Evolutionary conservation across 805 yeast genomes (phyloP).

Genomic region (Yamadazyma sp.): DNA sequence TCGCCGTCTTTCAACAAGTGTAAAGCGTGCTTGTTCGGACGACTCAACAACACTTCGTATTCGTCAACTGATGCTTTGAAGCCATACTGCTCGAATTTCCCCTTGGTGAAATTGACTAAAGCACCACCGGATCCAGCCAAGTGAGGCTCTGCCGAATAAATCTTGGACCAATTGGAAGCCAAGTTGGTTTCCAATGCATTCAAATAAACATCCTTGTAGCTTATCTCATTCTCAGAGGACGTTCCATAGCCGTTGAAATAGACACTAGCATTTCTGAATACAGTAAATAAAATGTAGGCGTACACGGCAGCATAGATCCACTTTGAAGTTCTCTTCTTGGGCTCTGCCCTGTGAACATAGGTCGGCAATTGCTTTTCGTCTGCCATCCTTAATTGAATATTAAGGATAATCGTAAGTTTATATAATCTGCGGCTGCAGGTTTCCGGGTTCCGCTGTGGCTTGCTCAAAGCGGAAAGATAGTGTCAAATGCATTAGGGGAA

Average conservation of each 20-base stretch:
- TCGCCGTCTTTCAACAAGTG: conserved; percentile 31
- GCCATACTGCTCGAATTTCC: conserved; percentile 51
- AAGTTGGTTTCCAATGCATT: conserved; percentile 34
- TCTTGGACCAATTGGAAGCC: conserved; percentile 44
- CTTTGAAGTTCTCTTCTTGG: not conserved
- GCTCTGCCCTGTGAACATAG: not conserved
- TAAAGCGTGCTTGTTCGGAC: conserved; percentile 48
- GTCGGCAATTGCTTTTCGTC: conserved; percentile 3
- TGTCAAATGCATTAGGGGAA: no score
- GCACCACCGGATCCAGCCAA: conserved; percentile 47
- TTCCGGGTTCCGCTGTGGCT: no score
- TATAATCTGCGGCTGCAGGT: no score
- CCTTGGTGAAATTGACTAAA: conserved; percentile 49
- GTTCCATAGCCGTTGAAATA: not conserved
- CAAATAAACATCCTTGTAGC: conserved; percentile 17
- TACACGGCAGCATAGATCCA: conserved; percentile 3
- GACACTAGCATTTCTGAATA: not conserved
- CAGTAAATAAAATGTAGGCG: not conserved
- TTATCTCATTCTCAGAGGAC: conserved; percentile 6
- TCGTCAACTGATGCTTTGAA: conserved; percentile 50
- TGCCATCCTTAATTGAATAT: no score
- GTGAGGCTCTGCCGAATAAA: conserved; percentile 43
- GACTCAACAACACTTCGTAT: conserved; percentile 56
- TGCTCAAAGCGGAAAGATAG: no score
- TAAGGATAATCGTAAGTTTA: no score